Base-by-base conservation (phyloP, 495 filamentous ascomycete genomes). In the Rostrohypoxylon terebratum region DNA sequence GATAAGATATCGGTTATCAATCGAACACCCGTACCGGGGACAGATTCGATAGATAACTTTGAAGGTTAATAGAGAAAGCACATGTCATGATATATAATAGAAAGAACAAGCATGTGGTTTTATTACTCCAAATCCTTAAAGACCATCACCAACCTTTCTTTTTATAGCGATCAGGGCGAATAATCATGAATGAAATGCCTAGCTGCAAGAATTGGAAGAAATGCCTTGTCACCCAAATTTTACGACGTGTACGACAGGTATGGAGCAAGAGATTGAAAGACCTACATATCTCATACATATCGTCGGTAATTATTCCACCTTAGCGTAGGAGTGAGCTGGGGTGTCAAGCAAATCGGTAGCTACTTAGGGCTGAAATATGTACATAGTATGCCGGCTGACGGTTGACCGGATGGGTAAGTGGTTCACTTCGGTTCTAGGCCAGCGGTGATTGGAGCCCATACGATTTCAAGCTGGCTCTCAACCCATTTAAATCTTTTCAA, bases 211-310 rank as follows among this genome's bases (percentile, higher is more conserved):
- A 16, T 33, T 42, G 33, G 21, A 36, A 54, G 28, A 28, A 34
- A 71, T 18, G 40, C 50, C 44, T 66, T 62, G 38, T 57, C 60
- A 11, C 61, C 47, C 42, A 25, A 60, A 66, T 2, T 57, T 42
- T 61, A 57, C 48, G 33, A 71, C 68, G 62, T 71, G 68, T 71
- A 64, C 28, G 38, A 66, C 44, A 4, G 64, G n/a, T 18, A 71
- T 59, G 60, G 61, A 71, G 38, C 40, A 66, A 28, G 50, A 55
- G 33, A 20, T 55, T 31, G 25, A 44, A 13, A 66, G 68, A 55
- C 62, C 63, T 71, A 60, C 68, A 60, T 65, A 65, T 40, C 23
- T 66, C 50, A 34, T 42, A 59, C 36, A 8, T 57, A 36, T 57
- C 20, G 20, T 40, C 18, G 36, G 36, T 59, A 14, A 20, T 16